Percentiles rank a stretch among this genome's conserved stretches.
Evolutionary conservation across 169 alveolate species (phyloP).

Genomic region (Sarcocystis neurona): DNA sequence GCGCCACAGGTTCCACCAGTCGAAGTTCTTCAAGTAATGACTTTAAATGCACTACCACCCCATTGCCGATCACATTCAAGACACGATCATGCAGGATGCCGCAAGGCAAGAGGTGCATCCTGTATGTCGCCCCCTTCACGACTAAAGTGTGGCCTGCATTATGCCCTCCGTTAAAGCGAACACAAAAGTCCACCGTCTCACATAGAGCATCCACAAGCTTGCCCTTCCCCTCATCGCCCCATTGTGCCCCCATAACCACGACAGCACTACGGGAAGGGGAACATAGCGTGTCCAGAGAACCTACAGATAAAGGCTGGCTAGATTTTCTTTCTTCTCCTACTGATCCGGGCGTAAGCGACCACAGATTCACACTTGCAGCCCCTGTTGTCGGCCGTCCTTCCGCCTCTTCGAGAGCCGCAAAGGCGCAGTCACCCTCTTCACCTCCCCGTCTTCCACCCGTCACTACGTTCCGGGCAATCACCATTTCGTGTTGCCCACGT

Average conservation of each 20-base stretch:
- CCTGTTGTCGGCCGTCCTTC: too few relatives aligned
- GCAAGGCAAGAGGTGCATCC: slow-evolving; percentile 93
- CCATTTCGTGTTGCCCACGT: too few relatives aligned
- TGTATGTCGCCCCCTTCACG: slow-evolving; percentile 80
- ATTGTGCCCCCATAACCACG: slow-evolving; percentile 88
- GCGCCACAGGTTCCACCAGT: background rate
- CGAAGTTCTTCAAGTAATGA: background rate
- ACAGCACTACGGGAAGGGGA: too few relatives aligned
- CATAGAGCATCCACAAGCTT: slow-evolving; percentile 92
- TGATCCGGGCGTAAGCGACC: too few relatives aligned
- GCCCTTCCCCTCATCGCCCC: slow-evolving; percentile 99
- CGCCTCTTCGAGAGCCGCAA: too few relatives aligned
- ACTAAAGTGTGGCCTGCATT: slow-evolving; percentile 55
- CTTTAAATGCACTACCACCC: slow-evolving; percentile 80
- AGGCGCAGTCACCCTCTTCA: too few relatives aligned
- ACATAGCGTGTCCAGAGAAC: too few relatives aligned
- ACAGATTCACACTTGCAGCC: too few relatives aligned
- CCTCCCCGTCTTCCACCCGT: too few relatives aligned
- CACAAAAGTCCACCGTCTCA: slow-evolving; percentile 83
- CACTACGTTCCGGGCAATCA: too few relatives aligned
- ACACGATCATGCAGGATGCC: slow-evolving; percentile 84
- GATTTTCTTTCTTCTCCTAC: too few relatives aligned
- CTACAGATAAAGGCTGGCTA: too few relatives aligned
- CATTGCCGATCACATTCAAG: slow-evolving; percentile 89
- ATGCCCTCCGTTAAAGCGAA: slow-evolving; percentile 88